These are phyloP conservation scores for Alternaria atra DNA, from an alignment of 2,329 filamentous ascomycete genomes.

Conservation along the genomic window DNA sequence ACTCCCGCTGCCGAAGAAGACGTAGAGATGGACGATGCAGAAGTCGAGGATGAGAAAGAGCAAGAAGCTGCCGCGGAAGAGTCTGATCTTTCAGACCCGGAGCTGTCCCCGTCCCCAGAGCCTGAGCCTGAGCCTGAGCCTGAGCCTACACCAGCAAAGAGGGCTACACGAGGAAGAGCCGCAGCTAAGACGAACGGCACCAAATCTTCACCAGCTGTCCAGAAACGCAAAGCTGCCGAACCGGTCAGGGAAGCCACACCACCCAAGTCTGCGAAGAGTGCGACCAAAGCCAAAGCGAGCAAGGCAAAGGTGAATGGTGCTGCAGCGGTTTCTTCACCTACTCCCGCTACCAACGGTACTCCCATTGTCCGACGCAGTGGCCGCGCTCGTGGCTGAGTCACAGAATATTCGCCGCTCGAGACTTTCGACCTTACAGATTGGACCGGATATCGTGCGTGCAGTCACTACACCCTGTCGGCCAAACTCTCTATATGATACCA, in stretches of 20 bases:
- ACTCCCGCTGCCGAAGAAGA: constrained; percentile 35
- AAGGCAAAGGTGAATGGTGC: constrained; percentile 25
- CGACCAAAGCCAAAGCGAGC: constrained; percentile 23
- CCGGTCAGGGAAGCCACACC: constrained; percentile 22
- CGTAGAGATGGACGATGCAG: constrained; percentile 40
- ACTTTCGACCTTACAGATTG: not conserved
- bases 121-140: constrained; percentile 18
- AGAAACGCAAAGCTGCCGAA: constrained; percentile 29
- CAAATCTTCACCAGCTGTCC: constrained; percentile 21
- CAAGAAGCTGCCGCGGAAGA: constrained; percentile 20
- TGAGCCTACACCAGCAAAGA: constrained; percentile 30
- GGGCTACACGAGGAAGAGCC: constrained; percentile 22
- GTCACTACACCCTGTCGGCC: not conserved
- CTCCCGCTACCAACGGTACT: constrained; percentile 25
- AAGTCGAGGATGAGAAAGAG: constrained; percentile 15
- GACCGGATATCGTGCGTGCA: not conserved
- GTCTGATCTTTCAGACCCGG: constrained; percentile 24
- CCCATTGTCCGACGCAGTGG: constrained; percentile 31
- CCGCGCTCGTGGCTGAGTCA: constrained; percentile 24
- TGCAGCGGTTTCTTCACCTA: constrained; percentile 19
- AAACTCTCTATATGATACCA: constrained; percentile 6
- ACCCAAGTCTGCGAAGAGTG: constrained; percentile 28
- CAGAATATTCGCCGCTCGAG: not conserved
- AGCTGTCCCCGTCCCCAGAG: constrained; percentile 28
- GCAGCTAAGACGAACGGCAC: constrained; percentile 29